Conservation (phyloP, 805 yeast genomes). For the Nakazawaea peltata region DNA sequence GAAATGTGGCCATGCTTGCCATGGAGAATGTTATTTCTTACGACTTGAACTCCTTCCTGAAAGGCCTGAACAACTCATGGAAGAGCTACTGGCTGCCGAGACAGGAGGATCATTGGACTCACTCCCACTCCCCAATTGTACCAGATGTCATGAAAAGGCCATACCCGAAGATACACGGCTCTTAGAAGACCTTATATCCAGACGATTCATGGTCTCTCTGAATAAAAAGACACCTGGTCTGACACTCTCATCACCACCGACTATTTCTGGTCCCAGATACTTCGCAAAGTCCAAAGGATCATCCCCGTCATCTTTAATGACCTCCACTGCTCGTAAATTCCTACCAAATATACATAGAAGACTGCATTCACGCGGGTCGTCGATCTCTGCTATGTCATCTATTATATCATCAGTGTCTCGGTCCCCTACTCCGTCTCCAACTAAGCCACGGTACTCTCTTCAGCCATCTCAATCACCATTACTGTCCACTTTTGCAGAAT, state of each 20-base stretch:
- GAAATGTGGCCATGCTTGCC: constrained; percentile 53
- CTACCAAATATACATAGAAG: constrained; percentile 13
- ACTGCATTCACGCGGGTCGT: constrained; percentile 26
- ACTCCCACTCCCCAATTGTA: background rate
- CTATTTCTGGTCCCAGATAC: too few species aligned
- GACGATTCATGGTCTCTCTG: too few species aligned
- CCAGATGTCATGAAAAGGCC: constrained; percentile 1
- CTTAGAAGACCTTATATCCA: too few species aligned
- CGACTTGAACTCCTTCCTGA: constrained; percentile 22
- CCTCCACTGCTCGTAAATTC: background rate
- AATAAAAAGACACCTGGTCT: too few species aligned
- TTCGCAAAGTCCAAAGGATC: too few species aligned
- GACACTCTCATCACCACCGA: too few species aligned
- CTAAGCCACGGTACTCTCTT: background rate
- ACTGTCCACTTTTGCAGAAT: background rate
- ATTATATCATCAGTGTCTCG: constrained; percentile 22
- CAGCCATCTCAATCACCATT: too few species aligned
- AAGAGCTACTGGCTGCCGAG: background rate
- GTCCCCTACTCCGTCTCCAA: constrained; percentile 12
- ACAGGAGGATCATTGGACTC: too few species aligned
- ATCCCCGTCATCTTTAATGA: background rate
- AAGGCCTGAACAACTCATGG: too few species aligned
- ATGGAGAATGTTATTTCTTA: constrained; percentile 49
- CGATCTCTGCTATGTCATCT: constrained; percentile 23
- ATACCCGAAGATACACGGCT: constrained; percentile 1